Conservation (phyloP, 495 filamentous ascomycete genomes). For the Penicillium cataractarum region DNA sequence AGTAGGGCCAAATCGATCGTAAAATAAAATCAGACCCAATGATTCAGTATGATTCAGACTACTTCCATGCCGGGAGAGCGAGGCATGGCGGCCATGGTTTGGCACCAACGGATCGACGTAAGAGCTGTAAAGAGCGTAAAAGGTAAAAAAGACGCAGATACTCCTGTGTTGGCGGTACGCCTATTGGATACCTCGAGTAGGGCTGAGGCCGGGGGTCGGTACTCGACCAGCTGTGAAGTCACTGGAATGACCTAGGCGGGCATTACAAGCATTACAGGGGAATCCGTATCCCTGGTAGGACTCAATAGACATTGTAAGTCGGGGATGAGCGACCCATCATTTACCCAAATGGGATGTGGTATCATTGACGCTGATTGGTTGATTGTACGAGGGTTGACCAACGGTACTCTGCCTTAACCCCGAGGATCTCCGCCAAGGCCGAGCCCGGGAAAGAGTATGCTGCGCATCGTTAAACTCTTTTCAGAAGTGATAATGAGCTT, state of each 20-base stretch:
- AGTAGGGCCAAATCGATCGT: neutral
- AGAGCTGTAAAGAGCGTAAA: neutral
- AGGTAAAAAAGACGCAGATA: neutral
- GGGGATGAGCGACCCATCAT: neutral
- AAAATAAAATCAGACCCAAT: neutral
- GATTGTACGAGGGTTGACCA: neutral
- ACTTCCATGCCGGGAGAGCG: neutral
- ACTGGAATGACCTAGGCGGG: neutral
- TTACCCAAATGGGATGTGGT: neutral
- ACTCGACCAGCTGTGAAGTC: neutral
- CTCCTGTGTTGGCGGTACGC: neutral
- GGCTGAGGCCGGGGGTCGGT: slow-evolving; percentile 1
- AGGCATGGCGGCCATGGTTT: slow-evolving; percentile 2
- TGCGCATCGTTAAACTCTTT: slow-evolving; percentile 13
- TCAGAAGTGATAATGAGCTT: neutral
- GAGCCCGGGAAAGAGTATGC: slow-evolving; percentile 7
- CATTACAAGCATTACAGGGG: neutral
- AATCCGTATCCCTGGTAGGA: too few species aligned
- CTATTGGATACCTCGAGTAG: neutral
- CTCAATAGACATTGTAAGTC: neutral
- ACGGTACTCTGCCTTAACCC: neutral
- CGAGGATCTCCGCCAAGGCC: slow-evolving; percentile 1
- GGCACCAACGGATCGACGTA: neutral
- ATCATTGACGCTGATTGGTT: neutral
- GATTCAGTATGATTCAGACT: slow-evolving; percentile 5